Evolutionary conservation across 805 yeast species (phyloP).

Genomic region (Candida parachauliodes): DNA sequence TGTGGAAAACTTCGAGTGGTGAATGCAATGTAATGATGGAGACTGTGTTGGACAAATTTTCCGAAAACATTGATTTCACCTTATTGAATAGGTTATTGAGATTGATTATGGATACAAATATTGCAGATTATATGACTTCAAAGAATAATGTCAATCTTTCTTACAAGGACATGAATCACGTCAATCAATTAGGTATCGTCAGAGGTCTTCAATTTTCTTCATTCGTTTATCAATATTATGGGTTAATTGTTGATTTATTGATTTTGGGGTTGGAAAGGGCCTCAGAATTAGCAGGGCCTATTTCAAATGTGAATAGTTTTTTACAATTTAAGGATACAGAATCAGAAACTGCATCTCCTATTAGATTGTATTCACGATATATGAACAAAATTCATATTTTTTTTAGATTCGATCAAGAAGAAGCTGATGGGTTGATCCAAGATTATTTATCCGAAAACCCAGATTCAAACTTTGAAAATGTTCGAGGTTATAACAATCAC

Average conservation of each 20-base stretch:
- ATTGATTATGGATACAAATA: constrained; percentile 78
- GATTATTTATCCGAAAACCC: constrained; percentile 82
- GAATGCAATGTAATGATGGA: constrained; percentile 83
- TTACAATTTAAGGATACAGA: constrained; percentile 60
- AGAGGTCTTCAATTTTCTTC: constrained; percentile 90
- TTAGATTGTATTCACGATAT: constrained; percentile 76
- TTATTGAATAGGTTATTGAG: constrained; percentile 76
- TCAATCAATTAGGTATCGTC: constrained; percentile 81
- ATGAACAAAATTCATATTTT: constrained; percentile 78
- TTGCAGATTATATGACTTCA: constrained; percentile 93
- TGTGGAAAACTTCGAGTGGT: constrained; percentile 78
- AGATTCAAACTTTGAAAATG: constrained; percentile 86
- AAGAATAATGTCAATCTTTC: constrained; percentile 79
- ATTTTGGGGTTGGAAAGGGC: constrained; percentile 87
- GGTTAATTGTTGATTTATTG: constrained; percentile 76
- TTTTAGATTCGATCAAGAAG: constrained; percentile 70
- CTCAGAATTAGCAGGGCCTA: constrained; percentile 77
- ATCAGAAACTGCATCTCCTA: constrained; percentile 68
- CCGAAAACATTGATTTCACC: constrained; percentile 88
- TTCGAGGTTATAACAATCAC: constrained; percentile 80
- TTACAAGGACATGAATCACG: constrained; percentile 93
- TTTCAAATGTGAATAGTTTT: constrained; percentile 70
- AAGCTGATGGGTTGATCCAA: constrained; percentile 69
- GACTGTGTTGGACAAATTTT: constrained; percentile 61
- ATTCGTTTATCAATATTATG: constrained; percentile 86